Conservation (phyloP, 2,329 filamentous ascomycete species). For the Colletotrichum falcatum region DNA sequence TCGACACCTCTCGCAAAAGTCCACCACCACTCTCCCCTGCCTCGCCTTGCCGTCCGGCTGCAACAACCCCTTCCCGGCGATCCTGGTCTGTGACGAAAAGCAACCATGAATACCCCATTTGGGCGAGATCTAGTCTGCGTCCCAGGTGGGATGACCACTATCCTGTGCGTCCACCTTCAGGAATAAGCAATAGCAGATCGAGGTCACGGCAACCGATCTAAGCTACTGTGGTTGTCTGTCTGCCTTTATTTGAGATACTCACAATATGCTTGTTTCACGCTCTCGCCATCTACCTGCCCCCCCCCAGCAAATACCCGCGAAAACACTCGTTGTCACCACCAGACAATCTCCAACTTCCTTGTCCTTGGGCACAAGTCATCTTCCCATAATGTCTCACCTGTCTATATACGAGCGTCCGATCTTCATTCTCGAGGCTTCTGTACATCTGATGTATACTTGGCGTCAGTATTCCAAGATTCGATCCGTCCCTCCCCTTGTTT, state of each 20-base stretch:
- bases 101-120: conserved; percentile 32
- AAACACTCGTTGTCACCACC: conserved; percentile 1
- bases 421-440: conserved; percentile 11
- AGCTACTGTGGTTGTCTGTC: conserved; percentile 19
- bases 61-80: conserved; percentile 38
- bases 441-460: neutral
- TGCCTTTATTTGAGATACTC: conserved; percentile 36
- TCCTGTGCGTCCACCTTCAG: conserved; percentile 21
- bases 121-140: conserved; percentile 30
- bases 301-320: neutral
- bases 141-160: conserved; percentile 24
- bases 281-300: conserved; percentile 20
- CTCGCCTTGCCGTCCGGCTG: conserved; percentile 38
- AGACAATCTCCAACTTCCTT: neutral
- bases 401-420: conserved; percentile 26
- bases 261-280: conserved; percentile 38
- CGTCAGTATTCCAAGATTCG: neutral
- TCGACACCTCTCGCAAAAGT: conserved; percentile 10
- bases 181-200: conserved; percentile 34
- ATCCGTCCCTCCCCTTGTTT: neutral
- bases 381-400: conserved; percentile 36
- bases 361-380: conserved; percentile 10
- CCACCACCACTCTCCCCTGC: conserved; percentile 30
- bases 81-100: conserved; percentile 29
- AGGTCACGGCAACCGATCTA: conserved; percentile 20